Evolutionary conservation across 192 early-diverging fungal species (phyloP).

Genomic region (Nowakowskiella sp.): DNA sequence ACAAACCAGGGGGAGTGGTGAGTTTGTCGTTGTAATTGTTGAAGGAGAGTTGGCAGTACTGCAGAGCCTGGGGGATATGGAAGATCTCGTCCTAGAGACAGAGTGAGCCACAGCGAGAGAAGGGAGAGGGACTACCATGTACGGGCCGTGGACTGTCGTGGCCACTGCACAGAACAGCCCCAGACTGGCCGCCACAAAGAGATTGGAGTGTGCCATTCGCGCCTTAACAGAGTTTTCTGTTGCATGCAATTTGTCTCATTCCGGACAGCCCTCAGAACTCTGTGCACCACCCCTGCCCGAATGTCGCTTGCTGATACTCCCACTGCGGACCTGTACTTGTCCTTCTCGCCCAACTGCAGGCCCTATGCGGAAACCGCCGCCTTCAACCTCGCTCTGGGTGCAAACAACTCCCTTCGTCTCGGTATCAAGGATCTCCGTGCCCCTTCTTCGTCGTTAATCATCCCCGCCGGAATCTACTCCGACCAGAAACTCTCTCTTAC

Average conservation of each 20-base stretch:
- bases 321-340: constrained; percentile 18
- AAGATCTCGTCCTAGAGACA: constrained; percentile 84
- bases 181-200: no score
- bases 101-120: not conserved
- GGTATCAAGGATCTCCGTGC: constrained; percentile 13
- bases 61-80: constrained; percentile 84
- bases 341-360: constrained; percentile 14
- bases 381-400: constrained; percentile 2
- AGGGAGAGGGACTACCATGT: constrained; percentile 38
- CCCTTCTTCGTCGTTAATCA: constrained; percentile 1
- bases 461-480: constrained; percentile 14
- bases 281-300: no score
- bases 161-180: constrained; percentile 14
- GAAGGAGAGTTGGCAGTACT: constrained; percentile 68
- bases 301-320: no score
- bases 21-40: constrained; percentile 81
- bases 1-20: constrained; percentile 96
- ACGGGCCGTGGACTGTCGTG: constrained; percentile 30
- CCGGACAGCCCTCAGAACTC: no score
- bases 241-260: no score
- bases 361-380: constrained; percentile 19
- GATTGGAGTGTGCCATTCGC: no score
- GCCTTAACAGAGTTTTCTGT: no score
- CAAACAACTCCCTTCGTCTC: constrained; percentile 1
- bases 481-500: not conserved